Percentiles rank a stretch among this genome's conserved stretches.
phyloP scores from a whole-genome alignment of 768 basidiomycete species.

The Leccinum aurantiacum region DNA sequence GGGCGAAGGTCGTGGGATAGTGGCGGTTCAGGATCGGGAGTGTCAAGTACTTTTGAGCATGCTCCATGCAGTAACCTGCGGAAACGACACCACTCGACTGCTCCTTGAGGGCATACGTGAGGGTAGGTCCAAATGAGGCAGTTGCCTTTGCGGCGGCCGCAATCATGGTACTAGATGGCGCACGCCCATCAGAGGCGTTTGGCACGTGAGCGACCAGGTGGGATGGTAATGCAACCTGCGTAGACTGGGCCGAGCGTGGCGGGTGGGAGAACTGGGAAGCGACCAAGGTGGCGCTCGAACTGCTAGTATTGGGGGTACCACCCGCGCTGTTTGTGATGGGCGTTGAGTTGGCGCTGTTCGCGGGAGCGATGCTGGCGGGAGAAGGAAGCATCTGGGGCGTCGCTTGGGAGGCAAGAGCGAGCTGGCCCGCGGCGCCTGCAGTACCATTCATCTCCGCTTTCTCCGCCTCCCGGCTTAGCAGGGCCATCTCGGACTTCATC shows the following conservation, averaged over 20 bases:
- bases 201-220: constrained; percentile 23
- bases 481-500: constrained; percentile 35
- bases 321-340: constrained; percentile 58
- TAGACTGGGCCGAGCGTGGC: constrained; percentile 26
- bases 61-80: constrained; percentile 43
- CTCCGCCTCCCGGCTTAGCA: constrained; percentile 35
- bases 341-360: constrained; percentile 75
- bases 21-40: constrained; percentile 66
- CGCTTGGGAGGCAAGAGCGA: constrained; percentile 32
- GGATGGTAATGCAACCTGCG: constrained; percentile 42
- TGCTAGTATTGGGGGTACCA: constrained; percentile 50
- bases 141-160: constrained; percentile 33
- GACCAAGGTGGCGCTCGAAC: constrained; percentile 23
- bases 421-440: constrained; percentile 26
- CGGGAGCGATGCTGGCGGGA: constrained; percentile 65
- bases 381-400: constrained; percentile 81
- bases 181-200: constrained; percentile 30
- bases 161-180: constrained; percentile 29
- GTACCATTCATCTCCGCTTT: constrained; percentile 35
- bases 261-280: constrained; percentile 27
- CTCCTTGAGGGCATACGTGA: constrained; percentile 30
- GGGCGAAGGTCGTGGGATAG: constrained; percentile 75
- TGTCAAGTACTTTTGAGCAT: constrained; percentile 55
- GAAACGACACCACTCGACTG: constrained; percentile 40
- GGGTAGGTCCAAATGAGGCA: constrained; percentile 28